Percentiles rank a stretch among this genome's conserved stretches.
Conservation (phyloP, 2,329 filamentous ascomycete species). For the Chaetomiaceae sp. region DNA sequence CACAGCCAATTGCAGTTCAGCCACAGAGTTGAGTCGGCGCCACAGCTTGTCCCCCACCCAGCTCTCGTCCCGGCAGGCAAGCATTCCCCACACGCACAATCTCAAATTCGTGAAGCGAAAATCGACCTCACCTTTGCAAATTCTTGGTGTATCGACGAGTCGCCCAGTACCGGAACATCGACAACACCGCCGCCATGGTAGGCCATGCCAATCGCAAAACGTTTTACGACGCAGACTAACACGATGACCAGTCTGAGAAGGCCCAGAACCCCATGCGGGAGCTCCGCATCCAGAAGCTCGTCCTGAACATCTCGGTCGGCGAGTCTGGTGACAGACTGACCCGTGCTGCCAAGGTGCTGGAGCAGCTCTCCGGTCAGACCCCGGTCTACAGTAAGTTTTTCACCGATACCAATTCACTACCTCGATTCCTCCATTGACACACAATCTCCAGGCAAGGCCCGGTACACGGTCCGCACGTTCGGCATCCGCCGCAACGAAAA, state of each 20-base stretch:
- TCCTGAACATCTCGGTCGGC: slow-evolving; percentile 99
- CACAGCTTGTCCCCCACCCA: slow-evolving; percentile 26
- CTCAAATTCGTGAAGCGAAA: slow-evolving; percentile 22
- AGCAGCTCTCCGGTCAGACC: slow-evolving; percentile 99
- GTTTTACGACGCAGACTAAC: slow-evolving; percentile 28
- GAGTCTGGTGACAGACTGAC: slow-evolving; percentile 99
- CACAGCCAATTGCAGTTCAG: slow-evolving; percentile 3
- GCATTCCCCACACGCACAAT: slow-evolving; percentile 26
- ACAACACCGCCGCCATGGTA: slow-evolving; percentile 39
- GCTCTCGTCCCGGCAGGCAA: slow-evolving; percentile 12
- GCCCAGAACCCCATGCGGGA: slow-evolving; percentile 98
- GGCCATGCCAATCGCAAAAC: slow-evolving; percentile 6
- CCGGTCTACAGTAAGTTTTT: slow-evolving; percentile 87
- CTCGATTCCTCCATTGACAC: not conserved
- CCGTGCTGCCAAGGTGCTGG: slow-evolving; percentile 98
- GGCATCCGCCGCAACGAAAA: slow-evolving; percentile 99
- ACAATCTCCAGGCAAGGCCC: slow-evolving; percentile 76
- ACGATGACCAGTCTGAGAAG: slow-evolving; percentile 63
- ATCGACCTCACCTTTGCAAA: slow-evolving; percentile 21
- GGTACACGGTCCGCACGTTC: slow-evolving; percentile 99
- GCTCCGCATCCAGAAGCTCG: slow-evolving; percentile 98
- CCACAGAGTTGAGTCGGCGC: not conserved
- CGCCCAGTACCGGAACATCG: slow-evolving; percentile 22
- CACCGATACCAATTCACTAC: not conserved
- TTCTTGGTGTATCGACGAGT: slow-evolving; percentile 18